Evolutionary conservation across 208 protist species (phyloP).

Genomic region (Zelonia costaricensis): DNA sequence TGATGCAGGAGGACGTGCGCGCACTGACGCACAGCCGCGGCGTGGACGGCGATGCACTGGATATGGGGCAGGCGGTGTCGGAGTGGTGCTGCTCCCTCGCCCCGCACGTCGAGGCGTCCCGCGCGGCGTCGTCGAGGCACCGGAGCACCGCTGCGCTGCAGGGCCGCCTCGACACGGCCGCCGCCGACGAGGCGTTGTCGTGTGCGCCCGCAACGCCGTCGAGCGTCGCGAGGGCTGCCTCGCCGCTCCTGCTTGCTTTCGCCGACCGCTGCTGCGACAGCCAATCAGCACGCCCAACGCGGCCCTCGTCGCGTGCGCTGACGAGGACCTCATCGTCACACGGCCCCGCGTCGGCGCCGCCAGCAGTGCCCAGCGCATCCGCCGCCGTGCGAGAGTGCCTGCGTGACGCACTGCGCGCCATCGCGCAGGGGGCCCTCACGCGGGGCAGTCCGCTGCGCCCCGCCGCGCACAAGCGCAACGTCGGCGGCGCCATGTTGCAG

Average conservation of each 20-base stretch:
- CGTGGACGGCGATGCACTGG: too few species aligned
- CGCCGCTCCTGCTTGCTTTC: conserved; percentile 50
- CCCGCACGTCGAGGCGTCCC: not conserved
- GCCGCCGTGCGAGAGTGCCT: conserved; percentile 35
- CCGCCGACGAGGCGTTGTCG: too few species aligned
- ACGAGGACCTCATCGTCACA: too few species aligned
- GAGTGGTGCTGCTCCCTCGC: conserved; percentile 19
- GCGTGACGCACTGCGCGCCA: conserved; percentile 23
- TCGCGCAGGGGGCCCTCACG: conserved; percentile 6
- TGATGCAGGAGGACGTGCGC: conserved; percentile 8
- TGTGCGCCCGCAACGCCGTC: not conserved
- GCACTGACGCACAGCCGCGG: not conserved
- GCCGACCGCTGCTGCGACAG: conserved; percentile 38
- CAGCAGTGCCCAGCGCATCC: not conserved
- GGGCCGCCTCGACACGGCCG: not conserved
- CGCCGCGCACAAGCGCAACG: too few species aligned
- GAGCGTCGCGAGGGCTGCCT: not conserved
- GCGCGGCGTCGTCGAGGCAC: not conserved
- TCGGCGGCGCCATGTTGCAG: too few species aligned
- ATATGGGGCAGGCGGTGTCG: too few species aligned
- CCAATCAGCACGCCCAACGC: too few species aligned
- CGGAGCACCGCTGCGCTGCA: not conserved
- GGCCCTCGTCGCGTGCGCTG: too few species aligned
- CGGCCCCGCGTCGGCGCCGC: not conserved
- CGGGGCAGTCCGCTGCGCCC: too few species aligned